phyloP scores from a whole-genome alignment of 495 filamentous ascomycete genomes.

The Aspergillus diversus region DNA sequence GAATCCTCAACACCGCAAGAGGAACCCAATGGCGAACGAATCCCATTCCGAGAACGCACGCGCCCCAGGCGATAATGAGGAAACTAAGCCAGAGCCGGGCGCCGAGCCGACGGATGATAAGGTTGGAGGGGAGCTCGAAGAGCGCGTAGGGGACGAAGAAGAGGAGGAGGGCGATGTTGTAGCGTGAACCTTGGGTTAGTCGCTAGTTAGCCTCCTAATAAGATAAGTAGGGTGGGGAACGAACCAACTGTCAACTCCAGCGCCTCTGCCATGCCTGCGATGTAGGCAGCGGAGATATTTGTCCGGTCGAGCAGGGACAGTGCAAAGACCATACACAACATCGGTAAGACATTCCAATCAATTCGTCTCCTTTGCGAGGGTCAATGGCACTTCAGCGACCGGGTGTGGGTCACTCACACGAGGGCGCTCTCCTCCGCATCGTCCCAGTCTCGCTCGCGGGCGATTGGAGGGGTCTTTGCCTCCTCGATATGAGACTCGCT shows the following conservation, averaged over 20 bases:
- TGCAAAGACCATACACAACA: not conserved
- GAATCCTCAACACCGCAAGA: not conserved
- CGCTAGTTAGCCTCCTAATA: not conserved
- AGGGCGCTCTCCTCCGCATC: not conserved
- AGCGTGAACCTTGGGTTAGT: not conserved
- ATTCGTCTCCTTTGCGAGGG: not conserved
- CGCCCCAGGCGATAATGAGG: constrained; percentile 5
- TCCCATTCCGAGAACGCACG: constrained; percentile 2
- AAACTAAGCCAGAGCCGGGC: not conserved
- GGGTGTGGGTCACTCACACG: not conserved
- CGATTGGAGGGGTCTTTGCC: not conserved
- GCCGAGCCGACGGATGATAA: constrained; percentile 4
- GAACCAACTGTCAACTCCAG: not conserved
- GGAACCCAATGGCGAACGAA: constrained; percentile 1
- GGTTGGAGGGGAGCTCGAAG: constrained; percentile 8
- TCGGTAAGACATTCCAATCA: not conserved
- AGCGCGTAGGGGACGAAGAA: constrained; percentile 9
- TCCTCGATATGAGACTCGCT: not conserved
- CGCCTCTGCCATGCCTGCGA: not conserved
- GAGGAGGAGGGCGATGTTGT: constrained; percentile 3
- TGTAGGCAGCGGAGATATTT: constrained; percentile 1
- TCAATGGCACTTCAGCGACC: not conserved
- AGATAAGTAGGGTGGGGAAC: not conserved
- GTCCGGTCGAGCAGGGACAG: constrained; percentile 1
- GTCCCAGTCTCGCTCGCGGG: not conserved